Evolutionary conservation across 768 basidiomycete species (phyloP).

Genomic region (Kwoniella bestiolae): DNA sequence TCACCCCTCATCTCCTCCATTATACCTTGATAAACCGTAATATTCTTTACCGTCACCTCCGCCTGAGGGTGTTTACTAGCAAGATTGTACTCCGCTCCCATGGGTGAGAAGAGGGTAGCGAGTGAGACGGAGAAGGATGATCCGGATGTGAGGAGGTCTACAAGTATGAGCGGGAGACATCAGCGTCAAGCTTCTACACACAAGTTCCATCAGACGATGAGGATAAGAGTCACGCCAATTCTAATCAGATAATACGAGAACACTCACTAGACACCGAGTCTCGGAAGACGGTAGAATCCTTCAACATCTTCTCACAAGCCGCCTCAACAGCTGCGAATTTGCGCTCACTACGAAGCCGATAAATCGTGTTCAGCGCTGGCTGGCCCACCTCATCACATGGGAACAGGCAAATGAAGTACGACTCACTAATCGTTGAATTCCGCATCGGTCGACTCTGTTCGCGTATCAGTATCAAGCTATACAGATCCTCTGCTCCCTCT

Average conservation of each 20-base stretch:
- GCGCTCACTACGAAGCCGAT: constrained; percentile 62
- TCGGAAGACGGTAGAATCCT: constrained; percentile 85
- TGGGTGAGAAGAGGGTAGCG: constrained; percentile 57
- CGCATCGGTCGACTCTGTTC: constrained; percentile 76
- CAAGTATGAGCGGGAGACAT: background rate
- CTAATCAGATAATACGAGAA: background rate
- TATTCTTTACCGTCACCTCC: constrained; percentile 75
- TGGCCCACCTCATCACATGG: too few species aligned
- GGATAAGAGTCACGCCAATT: too few species aligned
- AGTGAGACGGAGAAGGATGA: constrained; percentile 58
- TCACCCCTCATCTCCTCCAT: constrained; percentile 77
- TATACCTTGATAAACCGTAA: constrained; percentile 69
- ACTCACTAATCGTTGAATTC: constrained; percentile 81
- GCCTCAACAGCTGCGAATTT: constrained; percentile 77
- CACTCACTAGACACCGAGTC: constrained; percentile 74
- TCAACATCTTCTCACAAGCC: constrained; percentile 84
- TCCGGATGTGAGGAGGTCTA: constrained; percentile 57
- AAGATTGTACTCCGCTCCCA: constrained; percentile 73
- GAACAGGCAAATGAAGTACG: background rate
- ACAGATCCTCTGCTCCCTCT: background rate
- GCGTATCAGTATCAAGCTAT: too few species aligned
- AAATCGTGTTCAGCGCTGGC: too few species aligned
- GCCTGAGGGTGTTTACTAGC: constrained; percentile 77
- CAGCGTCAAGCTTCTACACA: too few species aligned
- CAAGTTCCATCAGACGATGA: too few species aligned